phyloP scores from a whole-genome alignment of 2,329 filamentous ascomycete species.

The Cercospora sp. region DNA sequence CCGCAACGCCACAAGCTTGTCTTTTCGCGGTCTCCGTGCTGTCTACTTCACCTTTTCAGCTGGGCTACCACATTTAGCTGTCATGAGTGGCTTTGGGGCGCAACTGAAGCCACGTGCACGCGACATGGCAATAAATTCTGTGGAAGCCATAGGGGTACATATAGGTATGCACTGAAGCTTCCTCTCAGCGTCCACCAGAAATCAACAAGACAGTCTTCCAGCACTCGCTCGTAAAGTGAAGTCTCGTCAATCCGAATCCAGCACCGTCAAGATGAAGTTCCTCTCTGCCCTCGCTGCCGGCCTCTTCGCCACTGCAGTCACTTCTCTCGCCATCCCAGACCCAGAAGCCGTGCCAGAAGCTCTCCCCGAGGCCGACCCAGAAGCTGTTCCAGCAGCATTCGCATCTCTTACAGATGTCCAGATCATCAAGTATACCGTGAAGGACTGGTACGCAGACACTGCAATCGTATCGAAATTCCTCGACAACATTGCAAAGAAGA shows the following conservation, averaged over 20 bases:
- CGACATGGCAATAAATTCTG: neutral
- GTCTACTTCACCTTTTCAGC: neutral
- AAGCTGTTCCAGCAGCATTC: slow-evolving; percentile 2
- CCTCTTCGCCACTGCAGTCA: slow-evolving; percentile 13
- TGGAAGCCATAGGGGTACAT: neutral
- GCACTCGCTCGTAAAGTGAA: neutral
- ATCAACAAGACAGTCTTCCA: neutral
- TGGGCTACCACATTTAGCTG: neutral
- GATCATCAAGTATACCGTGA: slow-evolving; percentile 15
- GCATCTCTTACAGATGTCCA: slow-evolving; percentile 9
- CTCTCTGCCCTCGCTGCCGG: slow-evolving; percentile 7
- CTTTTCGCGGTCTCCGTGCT: slow-evolving; percentile 6
- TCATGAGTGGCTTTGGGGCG: slow-evolving; percentile 5
- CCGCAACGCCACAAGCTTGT: slow-evolving; percentile 1
- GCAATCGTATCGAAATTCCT: slow-evolving; percentile 14
- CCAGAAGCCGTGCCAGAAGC: slow-evolving; percentile 7
- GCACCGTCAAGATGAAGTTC: slow-evolving; percentile 16
- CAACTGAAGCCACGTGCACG: neutral
- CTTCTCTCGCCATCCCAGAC: slow-evolving; percentile 11
- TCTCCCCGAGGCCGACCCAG: slow-evolving; percentile 10
- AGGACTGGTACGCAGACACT: slow-evolving; percentile 13
- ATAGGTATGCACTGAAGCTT: neutral
- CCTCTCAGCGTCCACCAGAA: neutral
- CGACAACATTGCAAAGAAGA: slow-evolving; percentile 12
- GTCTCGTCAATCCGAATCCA: neutral